Base-by-base conservation (phyloP, 768 basidiomycete species). In the Bullera alba region DNA sequence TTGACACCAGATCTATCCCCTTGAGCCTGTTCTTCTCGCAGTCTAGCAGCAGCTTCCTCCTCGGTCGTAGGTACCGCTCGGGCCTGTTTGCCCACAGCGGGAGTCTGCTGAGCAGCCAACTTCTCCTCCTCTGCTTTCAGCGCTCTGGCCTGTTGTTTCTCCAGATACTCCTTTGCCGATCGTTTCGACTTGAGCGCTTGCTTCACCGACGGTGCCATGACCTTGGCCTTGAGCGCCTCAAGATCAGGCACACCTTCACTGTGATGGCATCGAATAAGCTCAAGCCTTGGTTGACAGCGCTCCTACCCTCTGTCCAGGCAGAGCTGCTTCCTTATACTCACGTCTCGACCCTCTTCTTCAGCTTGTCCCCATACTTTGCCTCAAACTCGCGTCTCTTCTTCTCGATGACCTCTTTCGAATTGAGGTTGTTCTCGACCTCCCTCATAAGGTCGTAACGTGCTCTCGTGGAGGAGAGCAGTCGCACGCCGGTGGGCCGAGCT, bases 311-410 rank as follows among this genome's bases (percentile, higher is more conserved):
- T 3, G 22, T 17, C 5, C 39, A 17, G 4, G 15, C 17, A 16
- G 22, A 38, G 25, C 22, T n/a, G n/a, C 17, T 32, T 15, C n/a
- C 12, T 10, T 21, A 26, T 38, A 72, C 80, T 77, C 75, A 87
- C 86, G 81, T 76, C 65, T 79, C 73, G 35, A 86, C 82, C 60
- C 75, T 78, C 60, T 77, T 75, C 38, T 76, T 79, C 30, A 92
- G 72, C 65, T 85, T 86, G 51, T 83, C 79, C 14, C 81, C 78
- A 65, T 91, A 90, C 54, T 70, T 72, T 21, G 56, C 65, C 48
- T 68, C 66, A 42, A 62, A 67, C 5, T 47, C 57, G 29, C 57
- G 64, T 8, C 58, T 42, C 38, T 67, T 65, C 41, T 50, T 44
- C 50, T 70, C 70, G 29, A 72, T 59, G 19, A 67, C 42, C 39